These are phyloP conservation scores for Acanthamoeba sp. DNA, from an alignment of 208 protist species.

Conservation along the genomic window DNA sequence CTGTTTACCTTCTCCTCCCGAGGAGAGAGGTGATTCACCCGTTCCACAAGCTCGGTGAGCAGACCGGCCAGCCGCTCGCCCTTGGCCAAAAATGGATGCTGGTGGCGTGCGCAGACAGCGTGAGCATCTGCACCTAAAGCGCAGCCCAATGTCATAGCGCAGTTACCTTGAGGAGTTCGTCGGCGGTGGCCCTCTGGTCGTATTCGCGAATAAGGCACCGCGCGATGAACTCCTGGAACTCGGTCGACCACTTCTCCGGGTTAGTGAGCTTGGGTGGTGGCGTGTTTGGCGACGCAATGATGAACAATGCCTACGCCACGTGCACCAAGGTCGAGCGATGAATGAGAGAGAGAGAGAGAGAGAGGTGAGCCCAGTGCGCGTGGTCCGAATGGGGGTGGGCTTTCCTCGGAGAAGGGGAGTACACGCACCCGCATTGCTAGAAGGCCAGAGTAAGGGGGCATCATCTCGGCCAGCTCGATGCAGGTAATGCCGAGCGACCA, in stretches of 20 bases:
- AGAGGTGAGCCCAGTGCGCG: neutral
- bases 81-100: constrained; percentile 28
- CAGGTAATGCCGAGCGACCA: constrained; percentile 71
- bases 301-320: constrained; percentile 37
- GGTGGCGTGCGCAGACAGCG: neutral
- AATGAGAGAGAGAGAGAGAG: too few species aligned
- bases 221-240: constrained; percentile 63
- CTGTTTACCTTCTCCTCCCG: neutral
- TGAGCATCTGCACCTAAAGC: too few species aligned
- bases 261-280: constrained; percentile 30
- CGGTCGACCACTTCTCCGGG: constrained; percentile 31
- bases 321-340: neutral
- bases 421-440: constrained; percentile 52
- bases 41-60: constrained; percentile 43
- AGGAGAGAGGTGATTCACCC: constrained; percentile 23
- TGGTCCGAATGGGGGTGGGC: too few species aligned
- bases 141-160: neutral
- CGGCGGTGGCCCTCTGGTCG: constrained; percentile 38
- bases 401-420: neutral
- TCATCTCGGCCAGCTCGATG: constrained; percentile 69
- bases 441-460: constrained; percentile 36
- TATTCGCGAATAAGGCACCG: constrained; percentile 61
- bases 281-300: constrained; percentile 64
- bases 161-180: constrained; percentile 44
- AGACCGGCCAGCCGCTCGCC: neutral